Percentiles rank a stretch among this genome's conserved stretches.
These are phyloP conservation scores for Globisporangium abappressorium DNA, from an alignment of 352 stramenopile genomes.

Conservation along the genomic window DNA sequence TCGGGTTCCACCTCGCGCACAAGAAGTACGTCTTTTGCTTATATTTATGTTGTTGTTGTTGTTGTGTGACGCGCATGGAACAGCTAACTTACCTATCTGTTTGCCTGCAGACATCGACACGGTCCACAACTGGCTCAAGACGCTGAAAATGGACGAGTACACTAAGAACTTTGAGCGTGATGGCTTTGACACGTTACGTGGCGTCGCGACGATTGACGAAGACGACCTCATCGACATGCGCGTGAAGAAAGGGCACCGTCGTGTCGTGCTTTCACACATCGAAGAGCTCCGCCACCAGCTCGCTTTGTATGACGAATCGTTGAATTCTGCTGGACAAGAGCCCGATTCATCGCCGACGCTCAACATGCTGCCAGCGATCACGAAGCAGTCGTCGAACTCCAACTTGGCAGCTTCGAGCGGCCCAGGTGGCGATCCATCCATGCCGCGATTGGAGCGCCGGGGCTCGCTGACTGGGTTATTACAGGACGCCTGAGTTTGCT, in stretches of 20 bases:
- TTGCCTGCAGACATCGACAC: conserved; percentile 64
- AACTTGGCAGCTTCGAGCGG: conserved; percentile 27
- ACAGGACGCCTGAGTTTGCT: conserved; percentile 13
- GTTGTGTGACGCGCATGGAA: not conserved
- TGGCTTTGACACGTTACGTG: conserved; percentile 82
- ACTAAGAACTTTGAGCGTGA: conserved; percentile 86
- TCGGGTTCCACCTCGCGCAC: conserved; percentile 26
- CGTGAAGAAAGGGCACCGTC: conserved; percentile 86
- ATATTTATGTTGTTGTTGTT: not conserved
- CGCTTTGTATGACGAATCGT: conserved; percentile 57
- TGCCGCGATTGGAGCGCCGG: conserved; percentile 42
- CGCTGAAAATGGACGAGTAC: conserved; percentile 87
- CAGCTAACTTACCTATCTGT: not conserved
- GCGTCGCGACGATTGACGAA: conserved; percentile 85
- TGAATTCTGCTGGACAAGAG: conserved; percentile 51
- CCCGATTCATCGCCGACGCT: conserved; percentile 72
- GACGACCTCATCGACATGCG: conserved; percentile 86
- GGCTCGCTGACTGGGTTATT: conserved; percentile 35
- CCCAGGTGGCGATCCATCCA: conserved; percentile 16
- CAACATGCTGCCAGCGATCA: conserved; percentile 61
- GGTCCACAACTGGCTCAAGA: conserved; percentile 82
- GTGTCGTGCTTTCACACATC: conserved; percentile 83
- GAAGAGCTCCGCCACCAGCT: conserved; percentile 78
- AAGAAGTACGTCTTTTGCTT: conserved; percentile 39
- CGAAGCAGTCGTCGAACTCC: conserved; percentile 49